Percentiles rank a stretch among this genome's conserved stretches.
These are phyloP conservation scores for Penicillium italicum DNA, from an alignment of 2,329 filamentous ascomycete genomes.

Conservation along the genomic window DNA sequence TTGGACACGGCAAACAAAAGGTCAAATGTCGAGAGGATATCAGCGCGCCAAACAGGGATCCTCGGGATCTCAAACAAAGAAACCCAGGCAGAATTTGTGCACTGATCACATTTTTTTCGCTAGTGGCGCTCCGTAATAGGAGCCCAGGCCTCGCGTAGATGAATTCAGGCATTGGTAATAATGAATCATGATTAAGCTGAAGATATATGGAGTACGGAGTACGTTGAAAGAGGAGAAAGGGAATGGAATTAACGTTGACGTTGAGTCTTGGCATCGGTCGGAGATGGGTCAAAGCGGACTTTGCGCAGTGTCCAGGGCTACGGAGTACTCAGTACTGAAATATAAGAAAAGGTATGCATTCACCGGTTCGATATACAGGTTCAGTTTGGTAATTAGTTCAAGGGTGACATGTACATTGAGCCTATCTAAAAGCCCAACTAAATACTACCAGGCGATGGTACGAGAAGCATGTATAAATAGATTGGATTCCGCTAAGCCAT, in stretches of 20 bases:
- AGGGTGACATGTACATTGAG: background rate
- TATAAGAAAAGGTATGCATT: background rate
- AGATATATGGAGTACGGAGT: background rate
- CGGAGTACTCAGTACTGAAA: background rate
- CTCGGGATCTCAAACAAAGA: slow-evolving; percentile 10
- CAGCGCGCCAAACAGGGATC: slow-evolving; percentile 1
- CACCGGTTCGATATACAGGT: background rate
- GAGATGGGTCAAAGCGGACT: background rate
- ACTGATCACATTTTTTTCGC: slow-evolving; percentile 1
- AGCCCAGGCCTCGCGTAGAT: background rate
- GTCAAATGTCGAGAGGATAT: background rate
- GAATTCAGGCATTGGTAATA: background rate
- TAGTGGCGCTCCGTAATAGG: background rate
- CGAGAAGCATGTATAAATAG: background rate
- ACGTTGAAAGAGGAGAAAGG: background rate
- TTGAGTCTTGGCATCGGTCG: background rate
- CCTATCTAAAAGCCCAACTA: background rate
- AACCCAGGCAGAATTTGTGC: background rate
- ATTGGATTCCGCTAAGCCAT: background rate
- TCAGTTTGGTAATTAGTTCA: too few species aligned
- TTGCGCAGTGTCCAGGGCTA: background rate
- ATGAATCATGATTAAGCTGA: background rate
- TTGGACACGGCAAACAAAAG: background rate
- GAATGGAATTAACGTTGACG: background rate
- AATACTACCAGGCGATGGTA: background rate